Evolutionary conservation across 495 filamentous ascomycete species (phyloP).

Genomic region (Annulohypoxylon stygium): DNA sequence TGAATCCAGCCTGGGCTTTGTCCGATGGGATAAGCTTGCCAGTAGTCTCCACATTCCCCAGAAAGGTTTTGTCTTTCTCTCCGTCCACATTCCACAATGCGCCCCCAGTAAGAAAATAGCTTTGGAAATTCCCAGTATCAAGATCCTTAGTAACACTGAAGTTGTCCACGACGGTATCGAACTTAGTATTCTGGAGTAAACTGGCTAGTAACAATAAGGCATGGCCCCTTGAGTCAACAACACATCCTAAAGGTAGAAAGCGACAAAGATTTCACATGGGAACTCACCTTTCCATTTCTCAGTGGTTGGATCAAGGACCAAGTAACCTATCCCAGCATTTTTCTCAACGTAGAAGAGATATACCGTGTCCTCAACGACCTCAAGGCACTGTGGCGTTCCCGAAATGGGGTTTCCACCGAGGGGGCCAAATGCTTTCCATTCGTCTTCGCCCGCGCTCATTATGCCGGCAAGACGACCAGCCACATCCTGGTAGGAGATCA

Average conservation of each 20-base stretch:
- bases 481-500: conserved; percentile 39
- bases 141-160: conserved; percentile 28
- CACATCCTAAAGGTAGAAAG: background rate
- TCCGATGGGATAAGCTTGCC: conserved; percentile 31
- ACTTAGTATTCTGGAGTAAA: conserved; percentile 23
- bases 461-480: conserved; percentile 24
- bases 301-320: conserved; percentile 64
- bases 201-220: conserved; percentile 17
- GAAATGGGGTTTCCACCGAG: conserved; percentile 23
- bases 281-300: conserved; percentile 68
- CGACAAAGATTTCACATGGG: background rate
- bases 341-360: conserved; percentile 37
- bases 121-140: conserved; percentile 27
- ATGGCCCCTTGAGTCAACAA: background rate
- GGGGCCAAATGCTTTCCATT: conserved; percentile 31
- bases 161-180: conserved; percentile 28
- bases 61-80: conserved; percentile 18
- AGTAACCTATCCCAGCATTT: conserved; percentile 68
- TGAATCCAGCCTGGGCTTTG: conserved; percentile 35
- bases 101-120: conserved; percentile 29
- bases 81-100: conserved; percentile 31
- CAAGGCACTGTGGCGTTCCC: conserved; percentile 38
- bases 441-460: conserved; percentile 14
- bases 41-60: conserved; percentile 27
- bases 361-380: conserved; percentile 32